phyloP scores from a whole-genome alignment of 768 basidiomycete genomes.

The Crassisporium funariophilum region DNA sequence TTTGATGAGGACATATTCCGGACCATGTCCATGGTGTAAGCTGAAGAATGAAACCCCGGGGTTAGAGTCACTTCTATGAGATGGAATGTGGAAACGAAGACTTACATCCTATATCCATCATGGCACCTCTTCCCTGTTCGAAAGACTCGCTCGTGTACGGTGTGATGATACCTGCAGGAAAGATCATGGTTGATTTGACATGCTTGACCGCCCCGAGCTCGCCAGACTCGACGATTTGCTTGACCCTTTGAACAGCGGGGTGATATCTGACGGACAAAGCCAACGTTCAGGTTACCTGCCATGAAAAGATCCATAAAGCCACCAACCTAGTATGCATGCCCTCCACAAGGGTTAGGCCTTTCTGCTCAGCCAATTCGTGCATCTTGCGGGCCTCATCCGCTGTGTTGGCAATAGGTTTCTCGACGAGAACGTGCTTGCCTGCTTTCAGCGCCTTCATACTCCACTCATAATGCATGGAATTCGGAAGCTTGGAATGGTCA shows the following conservation, averaged over 20 bases:
- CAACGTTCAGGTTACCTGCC: slow-evolving; percentile 45
- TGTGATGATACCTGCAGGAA: slow-evolving; percentile 27
- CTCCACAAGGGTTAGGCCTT: slow-evolving; percentile 57
- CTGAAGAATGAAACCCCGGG: slow-evolving; percentile 44
- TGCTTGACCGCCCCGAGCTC: slow-evolving; percentile 56
- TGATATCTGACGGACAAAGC: slow-evolving; percentile 62
- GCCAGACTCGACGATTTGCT: slow-evolving; percentile 58
- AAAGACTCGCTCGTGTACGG: slow-evolving; percentile 56
- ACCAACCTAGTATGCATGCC: slow-evolving; percentile 58
- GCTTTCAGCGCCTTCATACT: slow-evolving; percentile 64
- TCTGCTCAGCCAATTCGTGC: slow-evolving; percentile 41
- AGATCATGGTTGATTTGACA: slow-evolving; percentile 38
- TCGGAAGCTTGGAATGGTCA: slow-evolving; percentile 63
- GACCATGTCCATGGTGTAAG: slow-evolving; percentile 35
- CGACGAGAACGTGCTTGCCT: slow-evolving; percentile 68
- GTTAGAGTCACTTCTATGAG: slow-evolving; percentile 36
- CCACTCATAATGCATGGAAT: slow-evolving; percentile 68
- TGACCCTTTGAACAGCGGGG: slow-evolving; percentile 57
- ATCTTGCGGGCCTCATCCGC: slow-evolving; percentile 50
- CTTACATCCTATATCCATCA: slow-evolving; percentile 60
- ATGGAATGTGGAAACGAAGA: slow-evolving; percentile 4
- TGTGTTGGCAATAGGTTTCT: slow-evolving; percentile 59
- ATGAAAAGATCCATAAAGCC: too few species aligned
- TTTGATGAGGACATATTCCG: too few species aligned
- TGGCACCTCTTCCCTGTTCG: slow-evolving; percentile 50